Base-by-base conservation (phyloP, 208 protist genomes). In the Leishmania lainsoni region DNA sequence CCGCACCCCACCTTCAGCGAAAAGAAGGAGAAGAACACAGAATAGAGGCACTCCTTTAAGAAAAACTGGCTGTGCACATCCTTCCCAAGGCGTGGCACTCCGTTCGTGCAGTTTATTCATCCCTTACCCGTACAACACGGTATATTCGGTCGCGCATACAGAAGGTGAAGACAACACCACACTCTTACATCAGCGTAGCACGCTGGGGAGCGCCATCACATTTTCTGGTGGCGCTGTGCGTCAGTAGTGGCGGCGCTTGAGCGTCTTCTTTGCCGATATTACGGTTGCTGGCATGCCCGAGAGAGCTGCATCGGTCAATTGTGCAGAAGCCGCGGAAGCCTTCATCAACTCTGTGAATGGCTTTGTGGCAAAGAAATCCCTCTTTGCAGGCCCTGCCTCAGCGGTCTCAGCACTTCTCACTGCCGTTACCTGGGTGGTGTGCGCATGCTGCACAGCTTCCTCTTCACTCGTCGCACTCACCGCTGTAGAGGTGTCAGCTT, bases 181-280 rank as follows among this genome's bases (percentile, higher is more conserved):
- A n/a, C 45, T 4, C 39, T 20, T 4, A 4, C 69, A 20, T 73
- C 6, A 22, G 26, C 29, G 61, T 66, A 0, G 10, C 29, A 49
- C 39, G 39, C 9, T 14, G 20, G 45, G 45, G 42, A 73, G 42
- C 17, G 35, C 42, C 2, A 3, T 16, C 69, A 73, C 20, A 29
- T 49, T 3, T 8, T n/a, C 35, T 0, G 9, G 10, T 29, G 42
- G 52, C 14, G 3, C n/a, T 29, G 5, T n/a, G 8, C 22, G 26
- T 80, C 42, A 84, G 59, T 85, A 85, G 76, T 78, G 72, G 12
- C 71, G 81, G 26, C 81, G 81, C 52, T 74, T 71, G 42, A 81
- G 51, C 16, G 72, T 74, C 69, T 85, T 88, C 75, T 85, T 85
- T 3, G 74, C 52, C 3, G 75, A 16, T 51, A 29, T 39, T 4